Base-by-base conservation (phyloP, 805 yeast genomes). In the Wickerhamomyces pijperi region DNA sequence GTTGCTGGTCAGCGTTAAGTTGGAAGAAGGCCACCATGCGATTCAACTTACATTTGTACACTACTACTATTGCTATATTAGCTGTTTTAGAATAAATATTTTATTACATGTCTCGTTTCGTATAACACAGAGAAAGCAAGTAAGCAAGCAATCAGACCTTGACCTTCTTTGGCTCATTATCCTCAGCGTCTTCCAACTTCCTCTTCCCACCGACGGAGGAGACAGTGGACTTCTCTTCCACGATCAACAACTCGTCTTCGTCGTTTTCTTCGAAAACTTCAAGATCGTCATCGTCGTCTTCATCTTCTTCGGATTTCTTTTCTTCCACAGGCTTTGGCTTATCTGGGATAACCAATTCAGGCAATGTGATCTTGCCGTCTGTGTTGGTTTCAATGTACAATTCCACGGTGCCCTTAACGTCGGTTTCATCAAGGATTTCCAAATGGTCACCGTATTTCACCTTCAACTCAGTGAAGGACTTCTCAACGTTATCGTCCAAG, bases 361-460 rank as follows among this genome's bases (percentile, higher is more conserved):
- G 68, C 12, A 65, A 40, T 5, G 31, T 35, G 7, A 61, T 42
- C 14, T 45, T 44, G 9, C 37, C 42, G 8, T 49, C 44, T 12
- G 37, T 37, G 23, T 51, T 53, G 14, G 50, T 44, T 11, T 59
- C 61, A 8, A 80, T 53, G 46, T 74, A 76, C 34, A 86, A 64
- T 48, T 84, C 90, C 31, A 80, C 62, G 34, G 75, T 72, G 46
- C 76, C 80, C 34, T 70, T 59, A 28, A 57, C 61, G 45, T 83
- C 95, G 32, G 76, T 79, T 39, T 90, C 95, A 58, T 92, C 98
- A 36, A 80, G 75, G 15, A 92, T 67, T 2, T 80, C 70, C 14
- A 92, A 32, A 17, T 79, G 65, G 17, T 76, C 70, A n/a, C 90
- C 92, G 37, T 64, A 60, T 5, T 46, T 48, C 21, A 87, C 61